A percentile compares a stretch with the other conserved stretches of the same genome.
Conservation (phyloP, 805 yeast genomes). For the Wickerhamomyces kurtzmanii region DNA sequence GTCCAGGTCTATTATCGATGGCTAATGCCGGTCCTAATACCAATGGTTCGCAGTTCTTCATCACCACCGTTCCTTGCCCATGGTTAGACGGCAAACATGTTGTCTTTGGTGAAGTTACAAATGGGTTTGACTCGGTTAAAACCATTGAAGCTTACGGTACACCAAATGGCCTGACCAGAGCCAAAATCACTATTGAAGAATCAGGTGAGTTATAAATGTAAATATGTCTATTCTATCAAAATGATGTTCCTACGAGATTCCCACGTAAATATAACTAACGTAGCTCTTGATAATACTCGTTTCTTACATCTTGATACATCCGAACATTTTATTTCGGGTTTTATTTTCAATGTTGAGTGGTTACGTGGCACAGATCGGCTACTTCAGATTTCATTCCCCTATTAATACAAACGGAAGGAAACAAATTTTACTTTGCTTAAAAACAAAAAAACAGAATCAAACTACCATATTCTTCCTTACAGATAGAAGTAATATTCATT, state of each 20-base stretch:
- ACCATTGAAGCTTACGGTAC: constrained; percentile 59
- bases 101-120: constrained; percentile 67
- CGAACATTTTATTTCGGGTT: no score
- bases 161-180: constrained; percentile 53
- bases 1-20: constrained; percentile 81
- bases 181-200: constrained; percentile 53
- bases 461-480: neutral
- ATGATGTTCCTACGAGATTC: no score
- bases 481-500: neutral
- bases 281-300: no score
- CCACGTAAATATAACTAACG: no score
- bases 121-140: constrained; percentile 54
- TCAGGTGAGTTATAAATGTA: constrained; percentile 35
- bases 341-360: no score
- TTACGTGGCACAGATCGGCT: no score
- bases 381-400: no score
- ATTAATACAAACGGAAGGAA: no score
- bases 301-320: no score
- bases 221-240: neutral
- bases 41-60: constrained; percentile 86
- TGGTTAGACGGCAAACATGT: constrained; percentile 78
- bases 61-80: constrained; percentile 70
- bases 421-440: no score
- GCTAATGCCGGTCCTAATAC: constrained; percentile 93
- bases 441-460: neutral